Percentiles rank a stretch among this genome's conserved stretches.
Evolutionary conservation across 148 eudicot species (phyloP).

Genomic region (Amaranthus palmeri): DNA sequence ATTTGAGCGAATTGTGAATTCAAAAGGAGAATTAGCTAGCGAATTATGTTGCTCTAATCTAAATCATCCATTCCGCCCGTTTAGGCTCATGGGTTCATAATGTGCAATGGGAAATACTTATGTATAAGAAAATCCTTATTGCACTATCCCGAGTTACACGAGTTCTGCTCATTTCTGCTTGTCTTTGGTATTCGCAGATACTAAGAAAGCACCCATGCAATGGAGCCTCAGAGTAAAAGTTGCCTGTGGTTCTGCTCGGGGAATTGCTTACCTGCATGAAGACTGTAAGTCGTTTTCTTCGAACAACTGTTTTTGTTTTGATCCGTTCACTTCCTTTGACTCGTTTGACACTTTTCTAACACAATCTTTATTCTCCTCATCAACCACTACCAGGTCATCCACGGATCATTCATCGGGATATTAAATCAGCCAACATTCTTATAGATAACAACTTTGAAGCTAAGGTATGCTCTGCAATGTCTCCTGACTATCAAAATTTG

Average conservation of each 20-base stretch:
- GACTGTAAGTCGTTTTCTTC: constrained; percentile 43
- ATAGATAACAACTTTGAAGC: constrained; percentile 80
- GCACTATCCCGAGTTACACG: neutral
- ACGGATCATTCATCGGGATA: constrained; percentile 79
- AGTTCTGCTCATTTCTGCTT: constrained; percentile 11
- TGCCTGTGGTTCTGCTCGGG: constrained; percentile 85
- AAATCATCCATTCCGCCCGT: neutral
- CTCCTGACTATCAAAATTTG: neutral
- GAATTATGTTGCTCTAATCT: neutral
- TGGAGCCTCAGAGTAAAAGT: constrained; percentile 75
- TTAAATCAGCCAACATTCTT: constrained; percentile 70
- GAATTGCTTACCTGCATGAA: constrained; percentile 82
- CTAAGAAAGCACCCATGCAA: constrained; percentile 62
- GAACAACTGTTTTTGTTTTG: neutral
- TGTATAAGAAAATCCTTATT: too few species aligned
- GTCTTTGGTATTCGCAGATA: constrained; percentile 32
- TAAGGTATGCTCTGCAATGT: constrained; percentile 43
- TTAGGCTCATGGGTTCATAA: too few species aligned
- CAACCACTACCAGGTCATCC: constrained; percentile 55
- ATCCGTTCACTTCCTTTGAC: neutral
- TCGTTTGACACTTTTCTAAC: constrained; percentile 1
- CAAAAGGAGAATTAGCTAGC: neutral
- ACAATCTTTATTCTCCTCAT: neutral
- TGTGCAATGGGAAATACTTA: too few species aligned
- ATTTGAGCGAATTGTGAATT: neutral